Evolutionary conservation across 345 rosid species (phyloP), one percentile per base, ranked within the genome.

Genomic region (Linum trigynum): DNA sequence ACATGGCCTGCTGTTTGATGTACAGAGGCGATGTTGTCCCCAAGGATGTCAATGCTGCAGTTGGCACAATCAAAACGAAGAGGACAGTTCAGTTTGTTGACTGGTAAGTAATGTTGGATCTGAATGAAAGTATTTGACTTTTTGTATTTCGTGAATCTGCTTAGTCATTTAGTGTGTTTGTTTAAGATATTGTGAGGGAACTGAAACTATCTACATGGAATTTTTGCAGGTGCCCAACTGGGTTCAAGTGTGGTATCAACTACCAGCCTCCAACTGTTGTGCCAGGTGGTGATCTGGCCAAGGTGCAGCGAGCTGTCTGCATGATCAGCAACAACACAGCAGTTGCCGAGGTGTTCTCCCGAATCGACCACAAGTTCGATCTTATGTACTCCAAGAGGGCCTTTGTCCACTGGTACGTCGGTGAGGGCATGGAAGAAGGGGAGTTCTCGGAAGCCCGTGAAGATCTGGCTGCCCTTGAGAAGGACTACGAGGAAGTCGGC

Each of bases 271-370:
- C 78, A 41, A 59, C 75, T 5, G 79, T 71, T 0, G 79, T 75
- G 3, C 79, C 79, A 15, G 79, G 79, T 1, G 79, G 79, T 59
- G 79, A 75, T 62, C 79, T 75, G 36, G 79, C 79, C 39, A 75
- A 56, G 63, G 79, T 75, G 57, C 79, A 75, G 69, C 72, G 79
- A 7, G 79, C 79, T 16, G 79, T 75, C 15, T 75, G 79, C 72
- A 75, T 75, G 79, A 75, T 75, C 69, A 75, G 79, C 75, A 75
- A 75, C 69, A 75, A 75, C 75, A 75, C 79, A 38, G 79, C 79
- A 11, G 79, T 75, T 72, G 79, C 79, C 11, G 79, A 75, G 64
- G 79, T 75, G 66, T 75, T 75, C 66, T 67, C 79, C 5, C 75
- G 79, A 58, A 71, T 75, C 32, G 75, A 75, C 67, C 75, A 71